phyloP scores from a whole-genome alignment of 73 alveolate species.

The Tetrahymena elliotti region DNA sequence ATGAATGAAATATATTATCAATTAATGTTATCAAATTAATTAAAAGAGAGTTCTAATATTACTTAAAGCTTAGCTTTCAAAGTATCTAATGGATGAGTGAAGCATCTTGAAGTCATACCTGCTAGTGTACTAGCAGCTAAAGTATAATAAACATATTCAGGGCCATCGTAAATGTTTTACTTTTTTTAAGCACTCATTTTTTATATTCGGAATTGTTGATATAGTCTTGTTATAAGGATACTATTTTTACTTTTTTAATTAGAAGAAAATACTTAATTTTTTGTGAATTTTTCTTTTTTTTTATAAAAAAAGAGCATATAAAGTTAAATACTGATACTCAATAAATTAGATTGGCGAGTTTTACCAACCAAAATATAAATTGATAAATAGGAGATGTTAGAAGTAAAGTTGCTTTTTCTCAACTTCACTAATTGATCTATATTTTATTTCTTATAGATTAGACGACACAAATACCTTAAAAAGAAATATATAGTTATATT shows the following conservation, averaged over 20 bases:
- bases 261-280: not conserved
- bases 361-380: not conserved
- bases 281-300: not conserved
- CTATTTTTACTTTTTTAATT: too few species aligned
- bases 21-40: not conserved
- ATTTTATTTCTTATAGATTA: not conserved
- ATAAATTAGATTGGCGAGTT: not conserved
- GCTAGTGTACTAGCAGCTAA: conserved; percentile 24
- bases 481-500: too few species aligned
- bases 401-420: not conserved
- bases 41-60: not conserved
- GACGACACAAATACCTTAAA: not conserved
- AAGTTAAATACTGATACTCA: not conserved
- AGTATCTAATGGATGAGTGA: conserved; percentile 29
- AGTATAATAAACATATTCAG: not conserved
- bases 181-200: not conserved
- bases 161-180: not conserved
- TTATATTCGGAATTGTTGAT: not conserved
- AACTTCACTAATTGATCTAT: not conserved
- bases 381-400: not conserved
- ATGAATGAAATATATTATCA: not conserved
- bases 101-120: conserved; percentile 15
- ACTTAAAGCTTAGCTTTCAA: conserved; percentile 31
- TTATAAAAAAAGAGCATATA: not conserved
- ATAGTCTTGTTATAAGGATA: not conserved